Percentiles rank a stretch among this genome's conserved stretches.
These are phyloP conservation scores for Candida hungchunana DNA, from an alignment of 805 yeast genomes.

Conservation along the genomic window DNA sequence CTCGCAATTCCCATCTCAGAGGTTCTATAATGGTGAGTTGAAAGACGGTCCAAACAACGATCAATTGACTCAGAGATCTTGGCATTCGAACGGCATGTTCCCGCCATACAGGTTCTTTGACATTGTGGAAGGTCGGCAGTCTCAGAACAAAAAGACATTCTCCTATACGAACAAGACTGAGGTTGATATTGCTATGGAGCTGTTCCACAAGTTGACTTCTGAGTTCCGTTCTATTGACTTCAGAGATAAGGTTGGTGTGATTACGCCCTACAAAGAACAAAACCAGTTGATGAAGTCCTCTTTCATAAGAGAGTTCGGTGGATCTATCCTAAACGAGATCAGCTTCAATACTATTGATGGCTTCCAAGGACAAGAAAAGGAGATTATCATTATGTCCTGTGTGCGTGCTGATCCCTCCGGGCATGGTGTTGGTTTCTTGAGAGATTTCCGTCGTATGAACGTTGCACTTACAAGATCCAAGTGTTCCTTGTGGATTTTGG, in stretches of 20 bases:
- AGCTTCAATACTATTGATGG: conserved; percentile 97
- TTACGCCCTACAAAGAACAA: conserved; percentile 94
- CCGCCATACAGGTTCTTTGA: conserved; percentile 81
- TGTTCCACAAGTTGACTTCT: conserved; percentile 50
- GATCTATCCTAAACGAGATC: conserved; percentile 54
- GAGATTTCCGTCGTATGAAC: conserved; percentile 92
- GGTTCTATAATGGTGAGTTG: conserved; percentile 71
- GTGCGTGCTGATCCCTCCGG: conserved; percentile 75
- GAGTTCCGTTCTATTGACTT: conserved; percentile 48
- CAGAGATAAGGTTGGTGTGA: conserved; percentile 76
- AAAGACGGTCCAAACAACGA: conserved; percentile 67
- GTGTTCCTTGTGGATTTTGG: conserved; percentile 88
- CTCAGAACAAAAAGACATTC: conserved; percentile 56
- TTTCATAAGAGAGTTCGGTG: conserved; percentile 62
- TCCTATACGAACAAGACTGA: conserved; percentile 72
- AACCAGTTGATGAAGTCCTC: conserved; percentile 50
- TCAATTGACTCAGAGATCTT: conserved; percentile 52
- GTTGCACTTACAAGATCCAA: conserved; percentile 95
- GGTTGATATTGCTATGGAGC: conserved; percentile 66
- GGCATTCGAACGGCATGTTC: conserved; percentile 62
- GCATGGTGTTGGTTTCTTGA: conserved; percentile 75
- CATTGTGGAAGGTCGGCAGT: conserved; percentile 58
- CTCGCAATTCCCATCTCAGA: conserved; percentile 77
- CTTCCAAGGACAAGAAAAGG: conserved; percentile 97
- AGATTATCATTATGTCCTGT: conserved; percentile 88